phyloP scores from a whole-genome alignment of 257 asterid species.

The Fraxinus anomala region DNA sequence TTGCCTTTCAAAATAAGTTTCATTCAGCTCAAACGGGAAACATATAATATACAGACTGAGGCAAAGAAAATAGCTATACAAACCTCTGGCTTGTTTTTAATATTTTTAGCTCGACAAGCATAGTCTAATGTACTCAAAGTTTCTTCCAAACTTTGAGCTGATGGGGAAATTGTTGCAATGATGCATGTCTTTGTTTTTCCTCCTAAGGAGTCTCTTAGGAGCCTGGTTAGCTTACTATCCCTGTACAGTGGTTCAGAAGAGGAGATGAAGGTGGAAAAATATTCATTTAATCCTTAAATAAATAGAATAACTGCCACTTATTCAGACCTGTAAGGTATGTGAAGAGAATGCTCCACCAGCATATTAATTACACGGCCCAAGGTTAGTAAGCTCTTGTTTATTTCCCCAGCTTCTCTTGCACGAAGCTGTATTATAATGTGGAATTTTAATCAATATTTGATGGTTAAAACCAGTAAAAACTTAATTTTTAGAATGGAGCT shows the following conservation, averaged over 20 bases:
- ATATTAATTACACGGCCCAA: slow-evolving; percentile 84
- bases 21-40: slow-evolving; percentile 32
- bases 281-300: slow-evolving; percentile 8
- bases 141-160: slow-evolving; percentile 73
- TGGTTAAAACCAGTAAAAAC: slow-evolving; percentile 11
- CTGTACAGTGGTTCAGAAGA: slow-evolving; percentile 37
- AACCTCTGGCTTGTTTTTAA: slow-evolving; percentile 87
- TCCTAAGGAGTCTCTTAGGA: slow-evolving; percentile 77
- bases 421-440: slow-evolving; percentile 52
- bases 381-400: slow-evolving; percentile 83
- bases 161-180: slow-evolving; percentile 82
- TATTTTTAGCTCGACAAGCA: slow-evolving; percentile 85
- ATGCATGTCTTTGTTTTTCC: slow-evolving; percentile 89
- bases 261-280: slow-evolving; percentile 21
- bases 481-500: background rate
- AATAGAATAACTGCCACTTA: background rate
- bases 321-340: slow-evolving; percentile 79
- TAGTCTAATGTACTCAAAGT: slow-evolving; percentile 83
- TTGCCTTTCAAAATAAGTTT: slow-evolving; percentile 55
- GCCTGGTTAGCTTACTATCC: slow-evolving; percentile 91
- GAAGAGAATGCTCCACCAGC: slow-evolving; percentile 80
- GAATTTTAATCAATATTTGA: slow-evolving; percentile 17
- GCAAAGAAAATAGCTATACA: slow-evolving; percentile 14
- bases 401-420: slow-evolving; percentile 95
- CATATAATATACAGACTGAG: background rate